These are phyloP conservation scores for Candida sp. DNA, from an alignment of 1,139 yeast genomes.

Conservation along the genomic window DNA sequence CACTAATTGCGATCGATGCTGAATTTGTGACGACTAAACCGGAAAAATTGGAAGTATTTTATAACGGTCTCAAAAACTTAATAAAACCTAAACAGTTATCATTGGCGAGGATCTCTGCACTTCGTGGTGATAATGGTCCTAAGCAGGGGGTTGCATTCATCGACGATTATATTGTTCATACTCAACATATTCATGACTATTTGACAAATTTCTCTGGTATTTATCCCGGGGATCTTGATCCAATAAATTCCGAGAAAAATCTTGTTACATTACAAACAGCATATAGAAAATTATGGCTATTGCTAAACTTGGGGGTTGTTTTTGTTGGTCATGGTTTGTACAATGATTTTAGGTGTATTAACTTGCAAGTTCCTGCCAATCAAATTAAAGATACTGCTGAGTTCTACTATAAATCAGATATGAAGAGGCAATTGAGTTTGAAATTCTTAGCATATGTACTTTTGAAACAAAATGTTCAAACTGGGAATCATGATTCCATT, in stretches of 20 bases:
- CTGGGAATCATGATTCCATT: slow-evolving; percentile 93
- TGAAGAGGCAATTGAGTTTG: slow-evolving; percentile 77
- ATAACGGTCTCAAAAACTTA: slow-evolving; percentile 63
- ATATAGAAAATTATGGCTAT: slow-evolving; percentile 83
- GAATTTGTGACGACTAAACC: slow-evolving; percentile 86
- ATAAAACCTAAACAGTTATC: slow-evolving; percentile 75
- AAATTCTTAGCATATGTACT: slow-evolving; percentile 84
- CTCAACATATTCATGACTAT: slow-evolving; percentile 73
- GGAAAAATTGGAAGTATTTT: slow-evolving; percentile 74
- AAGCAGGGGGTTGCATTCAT: slow-evolving; percentile 77
- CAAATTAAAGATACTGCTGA: slow-evolving; percentile 92
- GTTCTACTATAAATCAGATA: slow-evolving; percentile 67
- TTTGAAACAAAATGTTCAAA: slow-evolving; percentile 74
- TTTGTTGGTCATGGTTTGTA: slow-evolving; percentile 94
- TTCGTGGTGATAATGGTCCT: slow-evolving; percentile 70
- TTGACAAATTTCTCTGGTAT: slow-evolving; percentile 92
- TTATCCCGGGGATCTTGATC: slow-evolving; percentile 86
- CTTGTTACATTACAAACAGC: slow-evolving; percentile 82
- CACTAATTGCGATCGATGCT: slow-evolving; percentile 91
- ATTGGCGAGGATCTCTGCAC: slow-evolving; percentile 85
- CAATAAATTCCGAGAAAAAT: slow-evolving; percentile 58
- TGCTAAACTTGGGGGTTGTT: slow-evolving; percentile 82
- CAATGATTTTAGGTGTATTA: slow-evolving; percentile 91
- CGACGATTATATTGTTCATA: slow-evolving; percentile 87
- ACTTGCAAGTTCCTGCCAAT: slow-evolving; percentile 76